Evolutionary conservation across 192 early-diverging fungal species (phyloP), one percentile per base, ranked within the genome.

Genomic region (Entomortierella parvispora): DNA sequence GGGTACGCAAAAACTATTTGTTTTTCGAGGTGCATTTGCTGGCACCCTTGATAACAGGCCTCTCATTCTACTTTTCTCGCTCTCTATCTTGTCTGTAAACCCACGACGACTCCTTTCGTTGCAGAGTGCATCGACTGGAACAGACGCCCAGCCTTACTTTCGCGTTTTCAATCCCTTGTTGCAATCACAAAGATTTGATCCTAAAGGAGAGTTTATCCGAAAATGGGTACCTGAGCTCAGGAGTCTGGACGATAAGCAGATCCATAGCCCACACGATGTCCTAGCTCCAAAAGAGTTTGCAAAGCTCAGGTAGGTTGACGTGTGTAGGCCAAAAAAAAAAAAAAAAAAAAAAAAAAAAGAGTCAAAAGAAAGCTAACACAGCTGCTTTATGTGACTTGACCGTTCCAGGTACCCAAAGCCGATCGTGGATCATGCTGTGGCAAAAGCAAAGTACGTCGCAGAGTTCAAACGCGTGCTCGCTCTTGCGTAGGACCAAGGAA

Each of bases 101-200:
- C 14, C 10, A n/a, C n/a, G n/a, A n/a, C n/a, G n/a, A n/a, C n/a
- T n/a, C n/a, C n/a, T 11, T 61, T 65, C 42, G 45, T 61, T 68
- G 25, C 63, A 82, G 83, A 75, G 83, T 46, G 91, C 89, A 10
- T 83, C 81, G 0, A 91, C 89, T 14, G 90, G 92, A 22, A 90
- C 90, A 9, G 92, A 93, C 54, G 70, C 88, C 2, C 89, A 90
- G 34, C 92, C 90, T 2, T 93, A 91, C 58, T 92, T 92, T 75
- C 83, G 92, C 2, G 84, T 93, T 17, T 93, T 93, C 62, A 93
- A 93, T 69, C 87, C 88, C 0, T 57, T 74, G 11, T 54, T 71
- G 23, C 81, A 77, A 55, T 67, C 71, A n/a, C 62, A 76, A 29
- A 45, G 71, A 49, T 93, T 87, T 79, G 92, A 93, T 69, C 77